Evolutionary conservation across 73 alveolate species (phyloP).

Genomic region (Paramecium pentaurelia): DNA sequence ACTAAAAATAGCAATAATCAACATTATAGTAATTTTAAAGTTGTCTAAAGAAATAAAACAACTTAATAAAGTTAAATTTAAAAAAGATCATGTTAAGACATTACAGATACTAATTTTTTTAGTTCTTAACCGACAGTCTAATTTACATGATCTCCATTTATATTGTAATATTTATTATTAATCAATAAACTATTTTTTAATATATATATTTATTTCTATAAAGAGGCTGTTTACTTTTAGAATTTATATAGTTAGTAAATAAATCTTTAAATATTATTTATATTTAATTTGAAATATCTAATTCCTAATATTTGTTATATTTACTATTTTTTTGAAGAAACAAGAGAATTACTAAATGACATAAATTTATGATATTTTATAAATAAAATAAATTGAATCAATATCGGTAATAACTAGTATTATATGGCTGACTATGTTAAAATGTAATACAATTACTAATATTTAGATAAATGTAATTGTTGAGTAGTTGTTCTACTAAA

Average conservation of each 20-base stretch:
- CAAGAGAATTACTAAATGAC: background rate
- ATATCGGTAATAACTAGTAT: background rate
- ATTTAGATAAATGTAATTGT: background rate
- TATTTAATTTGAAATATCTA: too few relatives aligned
- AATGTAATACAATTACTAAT: background rate
- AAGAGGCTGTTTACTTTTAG: too few relatives aligned
- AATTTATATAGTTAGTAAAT: too few relatives aligned
- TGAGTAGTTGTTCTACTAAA: background rate
- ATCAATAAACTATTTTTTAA: background rate
- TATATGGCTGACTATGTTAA: background rate
- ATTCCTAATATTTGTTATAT: too few relatives aligned
- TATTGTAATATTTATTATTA: background rate
- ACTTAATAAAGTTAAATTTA: background rate
- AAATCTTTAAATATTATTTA: too few relatives aligned
- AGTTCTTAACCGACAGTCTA: background rate
- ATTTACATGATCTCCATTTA: background rate
- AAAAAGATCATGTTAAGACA: background rate
- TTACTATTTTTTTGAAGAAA: too few relatives aligned
- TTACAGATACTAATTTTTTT: background rate
- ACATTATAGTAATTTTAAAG: background rate
- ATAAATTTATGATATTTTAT: background rate
- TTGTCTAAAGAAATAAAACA: background rate
- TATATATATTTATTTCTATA: too few relatives aligned
- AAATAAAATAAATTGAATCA: background rate
- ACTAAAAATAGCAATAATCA: background rate